phyloP scores from a whole-genome alignment of 2,329 filamentous ascomycete genomes.

The Dactylellina leptospora region DNA sequence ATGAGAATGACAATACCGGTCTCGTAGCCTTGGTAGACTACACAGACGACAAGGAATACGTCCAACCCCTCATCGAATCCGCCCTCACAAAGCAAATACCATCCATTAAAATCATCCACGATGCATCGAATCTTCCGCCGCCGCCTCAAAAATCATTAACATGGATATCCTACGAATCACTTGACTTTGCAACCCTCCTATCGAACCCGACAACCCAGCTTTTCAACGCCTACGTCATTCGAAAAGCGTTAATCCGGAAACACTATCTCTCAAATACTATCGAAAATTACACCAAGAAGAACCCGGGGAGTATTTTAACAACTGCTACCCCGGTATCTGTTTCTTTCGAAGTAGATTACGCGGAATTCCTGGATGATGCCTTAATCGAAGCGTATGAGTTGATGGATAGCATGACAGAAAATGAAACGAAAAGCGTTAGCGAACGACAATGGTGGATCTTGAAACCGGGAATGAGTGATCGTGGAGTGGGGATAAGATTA shows the following conservation, averaged over 20 bases:
- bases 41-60: slow-evolving; percentile 76
- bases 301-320: slow-evolving; percentile 74
- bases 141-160: slow-evolving; percentile 70
- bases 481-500: slow-evolving; percentile 88
- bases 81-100: slow-evolving; percentile 69
- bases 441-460: slow-evolving; percentile 92
- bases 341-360: slow-evolving; percentile 93
- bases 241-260: slow-evolving; percentile 95
- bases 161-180: slow-evolving; percentile 83
- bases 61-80: slow-evolving; percentile 81
- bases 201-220: slow-evolving; percentile 70
- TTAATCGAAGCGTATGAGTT: slow-evolving; percentile 90
- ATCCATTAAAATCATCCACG: slow-evolving; percentile 59
- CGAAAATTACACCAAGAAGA: slow-evolving; percentile 83
- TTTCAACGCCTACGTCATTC: slow-evolving; percentile 90
- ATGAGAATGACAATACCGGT: neutral
- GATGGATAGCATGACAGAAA: slow-evolving; percentile 76
- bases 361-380: slow-evolving; percentile 94
- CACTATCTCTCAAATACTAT: slow-evolving; percentile 89
- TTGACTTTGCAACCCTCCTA: slow-evolving; percentile 82
- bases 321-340: slow-evolving; percentile 79
- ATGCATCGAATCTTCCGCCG: slow-evolving; percentile 51
- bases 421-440: slow-evolving; percentile 64
- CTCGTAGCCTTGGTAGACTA: slow-evolving; percentile 81
- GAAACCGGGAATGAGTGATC: slow-evolving; percentile 96